phyloP scores from a whole-genome alignment of 2,329 filamentous ascomycete genomes.

The Hymenotorrendiella dingleyae region DNA sequence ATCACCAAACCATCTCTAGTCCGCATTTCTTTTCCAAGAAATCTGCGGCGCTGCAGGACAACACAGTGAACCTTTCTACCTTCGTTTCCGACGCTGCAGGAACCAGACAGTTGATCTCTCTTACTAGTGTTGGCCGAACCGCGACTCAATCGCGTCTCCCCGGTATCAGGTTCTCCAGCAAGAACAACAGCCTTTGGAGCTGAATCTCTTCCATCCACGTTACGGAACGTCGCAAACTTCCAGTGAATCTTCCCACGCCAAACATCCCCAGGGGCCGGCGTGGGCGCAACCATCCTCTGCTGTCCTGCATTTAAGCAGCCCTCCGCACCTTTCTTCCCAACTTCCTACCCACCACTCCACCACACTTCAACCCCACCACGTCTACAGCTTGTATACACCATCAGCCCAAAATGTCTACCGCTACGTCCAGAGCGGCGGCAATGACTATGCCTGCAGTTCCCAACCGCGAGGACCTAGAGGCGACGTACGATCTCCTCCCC shows the following conservation, averaged over 20 bases:
- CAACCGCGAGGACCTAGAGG: constrained; percentile 55
- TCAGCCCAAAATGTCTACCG: constrained; percentile 15
- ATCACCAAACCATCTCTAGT: not conserved
- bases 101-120: too few species aligned
- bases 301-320: not conserved
- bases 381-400: not conserved
- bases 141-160: constrained; percentile 10
- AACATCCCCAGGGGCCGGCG: too few species aligned
- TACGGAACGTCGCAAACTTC: too few species aligned
- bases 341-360: constrained; percentile 3
- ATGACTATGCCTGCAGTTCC: constrained; percentile 49
- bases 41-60: constrained; percentile 3
- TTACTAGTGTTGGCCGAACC: too few species aligned
- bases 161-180: constrained; percentile 5
- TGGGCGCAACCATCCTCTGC: too few species aligned
- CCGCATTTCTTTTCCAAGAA: constrained; percentile 6
- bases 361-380: not conserved
- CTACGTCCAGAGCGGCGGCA: constrained; percentile 12
- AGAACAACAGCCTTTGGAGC: too few species aligned
- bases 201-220: too few species aligned
- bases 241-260: too few species aligned
- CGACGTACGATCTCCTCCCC: constrained; percentile 45
- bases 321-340: not conserved
- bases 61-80: not conserved
- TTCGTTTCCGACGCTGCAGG: too few species aligned